Evolutionary conservation across 2,329 filamentous ascomycete species (phyloP).

Genomic region (Ciborinia camelliae): DNA sequence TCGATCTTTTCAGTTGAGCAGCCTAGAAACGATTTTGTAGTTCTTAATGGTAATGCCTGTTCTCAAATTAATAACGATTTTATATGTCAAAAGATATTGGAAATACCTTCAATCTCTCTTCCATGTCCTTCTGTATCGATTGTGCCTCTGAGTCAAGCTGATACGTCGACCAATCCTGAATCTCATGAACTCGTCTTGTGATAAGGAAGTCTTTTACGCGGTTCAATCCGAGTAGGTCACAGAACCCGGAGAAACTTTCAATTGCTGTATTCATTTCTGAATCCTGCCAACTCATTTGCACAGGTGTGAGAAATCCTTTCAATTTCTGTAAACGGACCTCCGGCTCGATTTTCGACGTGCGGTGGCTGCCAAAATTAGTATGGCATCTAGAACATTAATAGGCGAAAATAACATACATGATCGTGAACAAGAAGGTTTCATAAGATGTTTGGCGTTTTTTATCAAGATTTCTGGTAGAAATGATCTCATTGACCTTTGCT

Average conservation of each 20-base stretch:
- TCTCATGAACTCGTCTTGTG: constrained; percentile 66
- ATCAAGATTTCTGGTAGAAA: constrained; percentile 68
- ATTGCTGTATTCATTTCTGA: constrained; percentile 64
- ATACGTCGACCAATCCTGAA: constrained; percentile 78
- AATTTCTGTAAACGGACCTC: constrained; percentile 69
- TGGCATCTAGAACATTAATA: background rate
- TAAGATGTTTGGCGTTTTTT: constrained; percentile 83
- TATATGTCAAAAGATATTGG: background rate
- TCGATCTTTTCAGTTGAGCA: constrained; percentile 89
- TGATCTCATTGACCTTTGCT: constrained; percentile 75
- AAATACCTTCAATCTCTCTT: constrained; percentile 65
- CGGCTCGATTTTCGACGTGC: constrained; percentile 70
- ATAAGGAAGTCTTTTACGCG: constrained; percentile 78
- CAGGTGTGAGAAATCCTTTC: constrained; percentile 73
- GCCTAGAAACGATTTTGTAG: constrained; percentile 87
- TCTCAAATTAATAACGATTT: background rate
- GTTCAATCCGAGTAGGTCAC: constrained; percentile 72
- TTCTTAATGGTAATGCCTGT: constrained; percentile 68
- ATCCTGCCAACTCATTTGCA: constrained; percentile 76
- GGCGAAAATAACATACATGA: constrained; percentile 56
- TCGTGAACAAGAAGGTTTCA: constrained; percentile 87
- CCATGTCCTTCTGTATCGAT: constrained; percentile 72
- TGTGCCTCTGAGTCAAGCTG: constrained; percentile 76
- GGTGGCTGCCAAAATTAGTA: constrained; percentile 57
- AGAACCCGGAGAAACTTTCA: constrained; percentile 76